Evolutionary conservation across 2,329 filamentous ascomycete genomes (phyloP), one percentile per base, ranked within the genome.

Genomic region (Hypomyces perniciosus): DNA sequence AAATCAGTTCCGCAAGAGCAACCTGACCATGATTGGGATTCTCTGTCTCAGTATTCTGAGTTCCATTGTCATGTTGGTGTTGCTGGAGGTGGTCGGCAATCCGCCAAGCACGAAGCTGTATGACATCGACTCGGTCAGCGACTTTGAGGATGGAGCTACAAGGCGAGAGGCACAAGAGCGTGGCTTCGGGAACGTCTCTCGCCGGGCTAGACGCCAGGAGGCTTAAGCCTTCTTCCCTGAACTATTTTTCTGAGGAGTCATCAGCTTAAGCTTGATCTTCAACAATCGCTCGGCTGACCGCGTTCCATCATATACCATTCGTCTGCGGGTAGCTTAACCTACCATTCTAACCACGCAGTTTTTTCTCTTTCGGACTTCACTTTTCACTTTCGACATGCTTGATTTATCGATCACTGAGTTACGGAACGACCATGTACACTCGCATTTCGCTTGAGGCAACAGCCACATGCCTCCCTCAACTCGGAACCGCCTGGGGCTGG

Each of bases 1-100:
- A 8, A 75, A 80, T 61, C 85, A 85, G 69, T 95, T 86, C 69
- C 84, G 87, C 56, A 85, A 84, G 66, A 95, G 89, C 70, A 96
- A 95, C 68, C 72, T 91, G 58, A 82, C 85, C 59, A 95, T 96
- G 90, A 83, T 95, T 52, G 90, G 85, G 3, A 96, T 96, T 50
- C 70, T 96, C 20, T 82, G 80, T 55, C 72, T 84, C 46, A 95
- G 90, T 69, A 91, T 95, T 46, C 57, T 85, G 4, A 86, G 85
- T 60, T 85, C 85, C 40, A 71, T 84, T 26, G 62, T 76, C 51
- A 91, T 93, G 85, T 80, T 82, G 45, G 61, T 83, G 13, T 67
- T 89, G 51, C 69, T 95, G 38, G 84, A 62, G 63, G 65, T 78
- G 30, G 70, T 82, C 52, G 81, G 80, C 20, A 80, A 81, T 57